A percentile compares a stretch with the other conserved stretches of the same genome.
Evolutionary conservation across 306 rosid species (phyloP).

Genomic region (Fragaria vesca): DNA sequence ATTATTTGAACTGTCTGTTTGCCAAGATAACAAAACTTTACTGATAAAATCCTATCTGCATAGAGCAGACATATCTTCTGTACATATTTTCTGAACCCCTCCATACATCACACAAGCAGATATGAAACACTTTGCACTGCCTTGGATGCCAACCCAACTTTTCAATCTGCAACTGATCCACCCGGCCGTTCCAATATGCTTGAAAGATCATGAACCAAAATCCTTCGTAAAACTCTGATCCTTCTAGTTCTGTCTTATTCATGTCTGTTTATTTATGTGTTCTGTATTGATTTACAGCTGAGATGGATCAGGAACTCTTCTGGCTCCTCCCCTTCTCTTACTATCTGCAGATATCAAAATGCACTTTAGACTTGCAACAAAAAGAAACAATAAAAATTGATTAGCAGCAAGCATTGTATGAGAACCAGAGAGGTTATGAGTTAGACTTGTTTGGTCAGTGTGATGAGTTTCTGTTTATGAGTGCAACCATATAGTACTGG

Average conservation of each 20-base stretch:
- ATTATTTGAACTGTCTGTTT: constrained; percentile 7
- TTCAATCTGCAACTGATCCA: constrained; percentile 10
- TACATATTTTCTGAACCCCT: constrained; percentile 26
- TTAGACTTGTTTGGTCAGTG: not conserved
- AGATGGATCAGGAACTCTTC: constrained; percentile 40
- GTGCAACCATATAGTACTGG: not conserved
- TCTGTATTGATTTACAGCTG: constrained; percentile 12
- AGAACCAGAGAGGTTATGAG: not conserved
- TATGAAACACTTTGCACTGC: constrained; percentile 27
- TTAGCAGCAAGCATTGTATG: not conserved
- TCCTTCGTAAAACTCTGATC: not conserved
- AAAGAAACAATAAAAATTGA: not conserved
- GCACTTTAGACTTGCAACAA: not conserved
- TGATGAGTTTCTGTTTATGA: not conserved
- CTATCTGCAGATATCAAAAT: constrained; percentile 32
- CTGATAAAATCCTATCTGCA: constrained; percentile 12
- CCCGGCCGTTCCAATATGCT: constrained; percentile 9
- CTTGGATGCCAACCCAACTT: constrained; percentile 37
- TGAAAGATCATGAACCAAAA: not conserved
- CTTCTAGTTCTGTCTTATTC: constrained; percentile 4
- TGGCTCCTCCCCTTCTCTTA: constrained; percentile 50
- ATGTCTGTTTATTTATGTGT: not conserved
- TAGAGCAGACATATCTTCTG: constrained; percentile 23
- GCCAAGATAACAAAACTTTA: constrained; percentile 13
- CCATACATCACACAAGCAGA: constrained; percentile 47